Evolutionary conservation across 139 green algal species (phyloP), one percentile per base, ranked within the genome.

Genomic region (Diplosphaera chodatii): DNA sequence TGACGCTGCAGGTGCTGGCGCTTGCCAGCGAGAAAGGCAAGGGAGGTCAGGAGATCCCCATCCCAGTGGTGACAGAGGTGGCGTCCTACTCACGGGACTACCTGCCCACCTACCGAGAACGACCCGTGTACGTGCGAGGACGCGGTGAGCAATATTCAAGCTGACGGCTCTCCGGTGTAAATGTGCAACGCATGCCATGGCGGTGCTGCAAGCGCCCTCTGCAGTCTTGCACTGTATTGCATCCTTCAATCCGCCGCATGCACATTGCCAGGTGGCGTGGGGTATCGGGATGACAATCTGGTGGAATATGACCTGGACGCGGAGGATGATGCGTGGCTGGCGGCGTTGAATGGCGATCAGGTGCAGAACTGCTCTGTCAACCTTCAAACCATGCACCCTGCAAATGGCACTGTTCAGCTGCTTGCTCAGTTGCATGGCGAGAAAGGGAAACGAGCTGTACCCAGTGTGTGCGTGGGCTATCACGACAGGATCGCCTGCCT

Each of bases 281-380:
- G 83, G 2, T 87, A 78, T 27, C 31, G 69, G 16, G 78, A 84
- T 16, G 84, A 87, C 1, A 77, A 82, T 1, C 86, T 80, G 28
- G 84, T 97, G 33, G 94, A 99, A 82, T 98, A 98, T 74, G 94
- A 99, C 64, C 80, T 99, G 63, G 94, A 99, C 71, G 77, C 87
- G 1, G 90, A 97, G 32, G 94, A 99, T 66, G 89, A 95, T 71
- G 75, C 86, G 41, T 99, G 95, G 94, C 84, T 99, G 55, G 73
- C 80, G 29, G 62, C 78, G 0, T 92, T 93, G 77, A 99, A 99
- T 76, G 40, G 77, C 30, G 82, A 74, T 22, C 85, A 88, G n/a
- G n/a, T n/a, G n/a, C n/a, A n/a, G n/a, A n/a, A n/a, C n/a, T n/a
- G n/a, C n/a, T n/a, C n/a, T n/a, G n/a, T n/a, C n/a, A n/a, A n/a